Conservation (phyloP, 2,329 filamentous ascomycete species). For the Fusarium sulawesiense region DNA sequence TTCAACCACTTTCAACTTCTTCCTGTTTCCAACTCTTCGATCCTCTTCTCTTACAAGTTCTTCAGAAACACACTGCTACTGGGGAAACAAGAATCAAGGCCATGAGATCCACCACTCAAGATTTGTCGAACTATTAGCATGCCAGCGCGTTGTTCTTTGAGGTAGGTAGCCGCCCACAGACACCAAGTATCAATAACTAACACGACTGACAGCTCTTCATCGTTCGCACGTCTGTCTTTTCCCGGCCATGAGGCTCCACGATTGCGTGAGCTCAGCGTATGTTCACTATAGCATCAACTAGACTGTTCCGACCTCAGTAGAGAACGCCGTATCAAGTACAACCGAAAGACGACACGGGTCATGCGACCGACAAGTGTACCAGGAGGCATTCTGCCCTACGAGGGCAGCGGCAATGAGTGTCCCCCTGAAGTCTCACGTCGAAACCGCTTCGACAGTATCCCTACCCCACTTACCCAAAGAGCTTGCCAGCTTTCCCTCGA, state of each 20-base stretch:
- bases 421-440: constrained; percentile 78
- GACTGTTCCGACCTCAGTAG: neutral
- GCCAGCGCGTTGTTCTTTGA: neutral
- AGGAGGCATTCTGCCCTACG: neutral
- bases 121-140: neutral
- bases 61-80: neutral
- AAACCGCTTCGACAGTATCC: constrained; percentile 73
- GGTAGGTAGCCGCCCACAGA: neutral
- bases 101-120: neutral
- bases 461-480: constrained; percentile 81
- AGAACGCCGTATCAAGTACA: neutral
- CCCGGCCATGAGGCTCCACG: neutral
- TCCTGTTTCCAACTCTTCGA: neutral
- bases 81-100: neutral
- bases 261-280: neutral
- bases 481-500: constrained; percentile 82
- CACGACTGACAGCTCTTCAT: neutral
- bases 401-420: neutral
- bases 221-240: neutral
- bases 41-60: neutral
- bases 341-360: neutral
- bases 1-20: neutral
- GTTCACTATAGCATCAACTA: neutral
- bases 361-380: neutral
- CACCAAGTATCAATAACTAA: neutral